A percentile compares a stretch with the other conserved stretches of the same genome.
Conservation (phyloP, 768 basidiomycete species). For the Lactifluus piperatus region DNA sequence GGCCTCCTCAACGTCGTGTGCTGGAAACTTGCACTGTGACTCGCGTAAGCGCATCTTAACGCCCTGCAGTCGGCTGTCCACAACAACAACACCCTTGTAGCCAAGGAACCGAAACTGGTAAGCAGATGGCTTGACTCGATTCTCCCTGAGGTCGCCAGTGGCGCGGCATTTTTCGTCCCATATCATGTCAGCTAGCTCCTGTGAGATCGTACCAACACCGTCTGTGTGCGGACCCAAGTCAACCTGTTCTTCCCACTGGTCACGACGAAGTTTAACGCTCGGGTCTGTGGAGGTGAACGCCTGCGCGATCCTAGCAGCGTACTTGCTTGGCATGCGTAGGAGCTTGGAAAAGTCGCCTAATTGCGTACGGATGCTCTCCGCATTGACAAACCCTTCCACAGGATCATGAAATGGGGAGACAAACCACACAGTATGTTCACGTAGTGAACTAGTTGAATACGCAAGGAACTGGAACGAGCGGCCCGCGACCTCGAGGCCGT, state of each 20-base stretch:
- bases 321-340: background rate
- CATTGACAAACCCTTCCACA: conserved; percentile 37
- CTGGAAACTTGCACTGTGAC: conserved; percentile 71
- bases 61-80: background rate
- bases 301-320: background rate
- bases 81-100: background rate
- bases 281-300: conserved; percentile 58
- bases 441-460: conserved; percentile 69
- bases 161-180: conserved; percentile 47
- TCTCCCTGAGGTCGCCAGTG: conserved; percentile 12
- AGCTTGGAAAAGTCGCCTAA: conserved; percentile 23
- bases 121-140: background rate
- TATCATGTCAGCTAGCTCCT: conserved; percentile 24
- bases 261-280: conserved; percentile 45
- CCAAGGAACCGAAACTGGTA: background rate
- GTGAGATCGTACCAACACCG: background rate
- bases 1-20: conserved; percentile 30
- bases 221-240: conserved; percentile 38
- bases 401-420: conserved; percentile 50
- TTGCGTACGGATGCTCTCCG: conserved; percentile 59
- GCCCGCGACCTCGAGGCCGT: conserved; percentile 62
- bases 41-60: background rate
- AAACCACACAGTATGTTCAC: conserved; percentile 79
- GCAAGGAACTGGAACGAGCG: conserved; percentile 73
- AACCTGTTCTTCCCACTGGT: conserved; percentile 53